phyloP scores from a whole-genome alignment of 2,329 filamentous ascomycete species.

The Dendrostoma leiphaemia region DNA sequence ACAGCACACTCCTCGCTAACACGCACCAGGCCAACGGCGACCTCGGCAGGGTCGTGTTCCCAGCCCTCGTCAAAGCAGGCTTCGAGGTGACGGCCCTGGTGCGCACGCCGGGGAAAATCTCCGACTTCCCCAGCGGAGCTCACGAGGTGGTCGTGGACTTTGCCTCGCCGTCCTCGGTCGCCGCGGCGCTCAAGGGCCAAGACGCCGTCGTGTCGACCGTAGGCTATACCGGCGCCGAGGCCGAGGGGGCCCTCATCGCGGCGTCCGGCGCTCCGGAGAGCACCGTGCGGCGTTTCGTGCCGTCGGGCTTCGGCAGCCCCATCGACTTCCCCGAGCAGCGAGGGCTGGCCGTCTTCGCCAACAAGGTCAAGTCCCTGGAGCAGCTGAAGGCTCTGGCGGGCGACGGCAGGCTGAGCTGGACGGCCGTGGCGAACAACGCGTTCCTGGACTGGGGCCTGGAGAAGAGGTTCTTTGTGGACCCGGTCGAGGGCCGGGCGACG shows the following conservation, averaged over 20 bases:
- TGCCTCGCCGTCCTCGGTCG: constrained; percentile 33
- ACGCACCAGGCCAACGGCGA: constrained; percentile 27
- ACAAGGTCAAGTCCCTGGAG: constrained; percentile 45
- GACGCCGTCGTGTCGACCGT: constrained; percentile 58
- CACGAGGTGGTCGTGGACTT: constrained; percentile 32
- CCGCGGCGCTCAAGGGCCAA: constrained; percentile 48
- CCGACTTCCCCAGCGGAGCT: constrained; percentile 23
- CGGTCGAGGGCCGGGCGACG: constrained; percentile 36
- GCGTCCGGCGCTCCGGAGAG: constrained; percentile 50
- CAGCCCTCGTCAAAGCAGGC: constrained; percentile 1
- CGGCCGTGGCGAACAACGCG: constrained; percentile 47
- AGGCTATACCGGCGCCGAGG: constrained; percentile 26
- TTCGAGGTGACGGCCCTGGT: constrained; percentile 36
- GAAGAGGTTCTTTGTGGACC: constrained; percentile 42
- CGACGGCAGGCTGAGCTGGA: constrained; percentile 50
- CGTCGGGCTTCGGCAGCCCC: constrained; percentile 52
- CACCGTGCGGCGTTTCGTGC: constrained; percentile 59
- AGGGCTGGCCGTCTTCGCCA: constrained; percentile 48
- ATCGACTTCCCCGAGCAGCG: constrained; percentile 35
- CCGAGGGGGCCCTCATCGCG: constrained; percentile 52
- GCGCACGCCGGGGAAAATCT: constrained; percentile 24
- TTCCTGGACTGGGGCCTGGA: constrained; percentile 59
- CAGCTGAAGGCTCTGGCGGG: constrained; percentile 39
- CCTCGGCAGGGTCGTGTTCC: constrained; percentile 27
- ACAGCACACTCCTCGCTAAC: background rate